A percentile compares a stretch with the other conserved stretches of the same genome.
phyloP scores from a whole-genome alignment of 1,139 yeast genomes.

The Pichia cactophila region DNA sequence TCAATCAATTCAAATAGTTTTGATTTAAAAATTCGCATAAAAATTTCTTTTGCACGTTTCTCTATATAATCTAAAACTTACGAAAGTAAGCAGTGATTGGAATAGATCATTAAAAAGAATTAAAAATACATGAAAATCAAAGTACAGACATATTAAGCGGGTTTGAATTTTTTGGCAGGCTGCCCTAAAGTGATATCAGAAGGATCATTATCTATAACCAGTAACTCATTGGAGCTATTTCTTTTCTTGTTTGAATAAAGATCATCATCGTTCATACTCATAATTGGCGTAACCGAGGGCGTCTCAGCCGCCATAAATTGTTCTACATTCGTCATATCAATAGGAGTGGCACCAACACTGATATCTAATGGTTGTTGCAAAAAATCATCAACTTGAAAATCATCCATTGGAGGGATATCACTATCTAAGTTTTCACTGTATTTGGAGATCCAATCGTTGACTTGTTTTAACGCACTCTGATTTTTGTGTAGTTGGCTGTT shows the following conservation, averaged over 20 bases:
- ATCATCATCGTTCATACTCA: not conserved
- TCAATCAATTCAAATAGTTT: conserved; percentile 8
- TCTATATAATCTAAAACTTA: no score
- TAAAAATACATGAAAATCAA: not conserved
- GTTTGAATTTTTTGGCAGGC: conserved; percentile 1
- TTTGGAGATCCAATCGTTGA: conserved; percentile 51
- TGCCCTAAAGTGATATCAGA: not conserved
- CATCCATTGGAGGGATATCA: conserved; percentile 19
- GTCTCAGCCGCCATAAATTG: conserved; percentile 7
- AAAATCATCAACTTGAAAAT: conserved; percentile 29
- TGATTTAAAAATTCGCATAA: not conserved
- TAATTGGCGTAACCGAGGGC: not conserved
- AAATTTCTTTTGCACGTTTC: no score
- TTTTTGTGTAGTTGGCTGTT: conserved; percentile 37
- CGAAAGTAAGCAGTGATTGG: no score
- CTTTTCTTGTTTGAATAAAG: not conserved
- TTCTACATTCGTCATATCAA: conserved; percentile 12
- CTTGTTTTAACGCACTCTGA: conserved; percentile 50
- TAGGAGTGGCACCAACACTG: conserved; percentile 11
- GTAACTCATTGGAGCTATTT: not conserved
- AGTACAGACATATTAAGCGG: not conserved
- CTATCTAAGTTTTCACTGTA: conserved; percentile 19
- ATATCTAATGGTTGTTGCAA: conserved; percentile 25
- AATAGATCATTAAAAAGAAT: not conserved
- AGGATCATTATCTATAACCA: not conserved